A percentile compares a stretch with the other conserved stretches of the same genome.
phyloP scores from a whole-genome alignment of 306 rosid species.

The Styphnolobium japonicum region DNA sequence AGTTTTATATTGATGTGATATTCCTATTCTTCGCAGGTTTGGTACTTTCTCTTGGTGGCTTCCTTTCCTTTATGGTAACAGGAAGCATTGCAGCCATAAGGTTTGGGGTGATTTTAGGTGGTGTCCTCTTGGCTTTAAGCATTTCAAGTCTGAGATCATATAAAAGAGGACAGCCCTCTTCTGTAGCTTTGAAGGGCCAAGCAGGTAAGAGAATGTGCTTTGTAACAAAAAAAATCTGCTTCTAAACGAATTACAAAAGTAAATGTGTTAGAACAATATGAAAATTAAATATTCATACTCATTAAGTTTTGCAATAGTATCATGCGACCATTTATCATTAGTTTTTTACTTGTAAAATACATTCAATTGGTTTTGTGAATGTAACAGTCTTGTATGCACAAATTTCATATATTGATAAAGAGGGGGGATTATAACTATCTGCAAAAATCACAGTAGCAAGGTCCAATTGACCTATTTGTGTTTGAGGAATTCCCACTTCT shows the following conservation, averaged over 20 bases:
- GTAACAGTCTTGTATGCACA: background rate
- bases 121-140: slow-evolving; percentile 67
- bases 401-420: background rate
- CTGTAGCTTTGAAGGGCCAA: slow-evolving; percentile 77
- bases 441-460: background rate
- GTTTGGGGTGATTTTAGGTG: slow-evolving; percentile 92
- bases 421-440: background rate
- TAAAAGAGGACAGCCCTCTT: slow-evolving; percentile 55
- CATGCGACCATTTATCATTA: background rate
- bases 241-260: background rate
- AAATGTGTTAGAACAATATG: background rate
- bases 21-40: slow-evolving; percentile 61
- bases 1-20: slow-evolving; percentile 21
- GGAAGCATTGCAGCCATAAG: slow-evolving; percentile 80
- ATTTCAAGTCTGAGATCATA: slow-evolving; percentile 65
- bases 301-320: background rate
- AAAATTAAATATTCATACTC: background rate
- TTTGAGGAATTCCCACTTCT: background rate
- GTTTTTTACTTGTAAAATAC: background rate
- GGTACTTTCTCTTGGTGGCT: slow-evolving; percentile 81
- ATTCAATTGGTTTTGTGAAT: background rate
- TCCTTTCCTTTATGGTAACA: slow-evolving; percentile 81
- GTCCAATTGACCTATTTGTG: background rate
- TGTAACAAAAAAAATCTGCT: background rate
- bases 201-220: slow-evolving; percentile 55